Evolutionary conservation across 1,139 yeast species (phyloP), one percentile per base, ranked within the genome.

Genomic region (Geotrichum restrictum): DNA sequence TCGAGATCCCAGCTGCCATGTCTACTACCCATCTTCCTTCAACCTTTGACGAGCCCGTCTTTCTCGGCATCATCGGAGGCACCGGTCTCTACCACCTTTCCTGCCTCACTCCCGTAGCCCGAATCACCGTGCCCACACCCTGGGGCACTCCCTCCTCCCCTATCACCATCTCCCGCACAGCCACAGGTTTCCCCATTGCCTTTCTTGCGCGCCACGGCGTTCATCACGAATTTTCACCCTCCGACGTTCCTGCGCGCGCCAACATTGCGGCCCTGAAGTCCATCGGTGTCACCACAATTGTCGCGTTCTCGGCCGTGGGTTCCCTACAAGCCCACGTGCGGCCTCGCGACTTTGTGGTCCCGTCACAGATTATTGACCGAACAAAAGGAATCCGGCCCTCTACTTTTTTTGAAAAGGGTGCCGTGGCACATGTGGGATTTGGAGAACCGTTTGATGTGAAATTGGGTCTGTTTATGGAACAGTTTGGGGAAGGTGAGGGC

Each of bases 111-210:
- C 95, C 96, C 2, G 94, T 89, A 50, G 97, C 97, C 24, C 76
- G 85, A 61, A 73, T 89, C 49, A 80, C 87, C 6, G 71, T 88
- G 52, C 78, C 84, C 18, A 93, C 98, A 8, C 99, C 99, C 22
- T 93, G 98, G 98, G 99, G 98, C 6, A 79, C 78, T 62, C 96
- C 99, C 21, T 89, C 98, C 4, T 85, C 95, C 13, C 91, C 97
- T 50, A 87, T 93, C 65, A 91, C 97, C 51, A 83, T 93, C 58
- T 85, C 95, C 29, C 81, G 78, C 60, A 86, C 95, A 43, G 72
- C 73, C 1, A 68, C 76, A 49, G 96, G 96, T 0, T 83, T 88
- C 70, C 88, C 89, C 44, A 87, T 93, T 53, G 98, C 98, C 1
- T 93, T 93, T 64, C 77, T 93, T 62, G 94, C 98, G 16, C 83